Percentiles rank a stretch among this genome's conserved stretches.
Evolutionary conservation across 2,329 filamentous ascomycete species (phyloP).

Genomic region (Orbilia brochopaga): DNA sequence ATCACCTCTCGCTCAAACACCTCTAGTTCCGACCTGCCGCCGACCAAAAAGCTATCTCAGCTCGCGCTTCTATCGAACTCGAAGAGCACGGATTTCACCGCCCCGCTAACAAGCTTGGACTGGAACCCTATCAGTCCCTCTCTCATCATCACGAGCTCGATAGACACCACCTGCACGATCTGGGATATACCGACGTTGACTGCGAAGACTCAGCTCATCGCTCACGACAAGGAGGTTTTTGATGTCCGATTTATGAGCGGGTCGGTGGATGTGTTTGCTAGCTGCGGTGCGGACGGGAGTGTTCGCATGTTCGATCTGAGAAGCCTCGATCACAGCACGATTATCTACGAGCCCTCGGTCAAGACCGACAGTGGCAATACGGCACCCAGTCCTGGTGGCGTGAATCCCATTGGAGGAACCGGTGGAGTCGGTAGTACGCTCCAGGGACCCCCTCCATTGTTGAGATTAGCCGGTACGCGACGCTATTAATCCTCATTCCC

Average conservation of each 20-base stretch:
- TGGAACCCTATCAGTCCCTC: slow-evolving; percentile 98
- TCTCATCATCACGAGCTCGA: slow-evolving; percentile 97
- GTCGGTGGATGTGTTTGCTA: slow-evolving; percentile 98
- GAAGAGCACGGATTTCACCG: slow-evolving; percentile 97
- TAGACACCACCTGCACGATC: slow-evolving; percentile 98
- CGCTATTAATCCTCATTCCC: neutral
- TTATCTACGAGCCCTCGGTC: slow-evolving; percentile 95
- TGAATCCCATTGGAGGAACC: slow-evolving; percentile 61
- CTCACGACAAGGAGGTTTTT: slow-evolving; percentile 98
- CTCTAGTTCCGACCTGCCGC: slow-evolving; percentile 65
- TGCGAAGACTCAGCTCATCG: slow-evolving; percentile 96
- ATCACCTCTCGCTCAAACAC: slow-evolving; percentile 72
- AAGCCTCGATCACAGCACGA: slow-evolving; percentile 95
- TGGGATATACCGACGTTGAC: slow-evolving; percentile 99
- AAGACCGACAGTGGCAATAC: slow-evolving; percentile 65
- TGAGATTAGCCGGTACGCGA: slow-evolving; percentile 69
- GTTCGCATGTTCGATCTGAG: slow-evolving; percentile 98
- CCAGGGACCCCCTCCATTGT: slow-evolving; percentile 75
- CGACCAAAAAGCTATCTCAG: slow-evolving; percentile 82
- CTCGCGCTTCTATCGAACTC: slow-evolving; percentile 93
- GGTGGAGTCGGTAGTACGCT: slow-evolving; percentile 68
- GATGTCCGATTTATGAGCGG: slow-evolving; percentile 98
- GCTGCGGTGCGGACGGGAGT: slow-evolving; percentile 94
- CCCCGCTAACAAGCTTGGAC: slow-evolving; percentile 91
- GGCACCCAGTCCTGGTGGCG: slow-evolving; percentile 57